Percentiles rank a stretch among this genome's conserved stretches.
Conservation (phyloP, 2,329 filamentous ascomycete species). For the Neonectria neomacrospora region DNA sequence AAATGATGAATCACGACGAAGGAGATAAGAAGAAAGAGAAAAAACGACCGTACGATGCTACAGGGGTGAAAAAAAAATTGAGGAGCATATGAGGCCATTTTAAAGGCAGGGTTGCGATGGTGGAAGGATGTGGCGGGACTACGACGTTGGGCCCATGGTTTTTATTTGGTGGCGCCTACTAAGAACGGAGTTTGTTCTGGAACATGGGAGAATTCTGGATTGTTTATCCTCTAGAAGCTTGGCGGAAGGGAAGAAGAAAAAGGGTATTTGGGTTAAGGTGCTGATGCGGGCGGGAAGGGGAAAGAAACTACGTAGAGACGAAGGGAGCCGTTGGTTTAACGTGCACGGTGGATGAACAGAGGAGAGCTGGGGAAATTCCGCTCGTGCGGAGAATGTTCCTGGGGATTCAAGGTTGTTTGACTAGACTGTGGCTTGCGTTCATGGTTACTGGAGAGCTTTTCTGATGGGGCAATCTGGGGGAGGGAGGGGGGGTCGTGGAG, state of each 20-base stretch:
- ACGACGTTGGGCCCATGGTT: not conserved
- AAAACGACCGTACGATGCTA: conserved; percentile 5
- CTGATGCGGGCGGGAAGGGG: conserved; percentile 8
- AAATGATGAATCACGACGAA: conserved; percentile 13
- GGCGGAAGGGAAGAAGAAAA: not conserved
- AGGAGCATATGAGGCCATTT: conserved; percentile 8
- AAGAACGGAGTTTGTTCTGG: not conserved
- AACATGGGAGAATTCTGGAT: too few species aligned
- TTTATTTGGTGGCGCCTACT: not conserved
- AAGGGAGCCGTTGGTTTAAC: not conserved
- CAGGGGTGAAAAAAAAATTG: not conserved
- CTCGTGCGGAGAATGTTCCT: conserved; percentile 15
- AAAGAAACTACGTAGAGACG: not conserved
- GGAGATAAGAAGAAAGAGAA: not conserved
- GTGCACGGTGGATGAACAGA: not conserved
- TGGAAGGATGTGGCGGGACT: not conserved
- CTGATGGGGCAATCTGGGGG: not conserved
- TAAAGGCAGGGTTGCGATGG: not conserved
- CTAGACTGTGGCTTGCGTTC: conserved; percentile 6
- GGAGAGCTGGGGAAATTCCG: not conserved
- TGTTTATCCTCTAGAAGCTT: conserved; percentile 9
- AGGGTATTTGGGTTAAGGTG: conserved; percentile 15
- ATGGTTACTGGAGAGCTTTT: not conserved
- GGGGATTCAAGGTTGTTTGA: conserved; percentile 18
- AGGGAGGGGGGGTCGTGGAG: not conserved